A percentile compares a stretch with the other conserved stretches of the same genome.
phyloP scores from a whole-genome alignment of 1,284 basidiomycete genomes.

The Meripilus lineatus region DNA sequence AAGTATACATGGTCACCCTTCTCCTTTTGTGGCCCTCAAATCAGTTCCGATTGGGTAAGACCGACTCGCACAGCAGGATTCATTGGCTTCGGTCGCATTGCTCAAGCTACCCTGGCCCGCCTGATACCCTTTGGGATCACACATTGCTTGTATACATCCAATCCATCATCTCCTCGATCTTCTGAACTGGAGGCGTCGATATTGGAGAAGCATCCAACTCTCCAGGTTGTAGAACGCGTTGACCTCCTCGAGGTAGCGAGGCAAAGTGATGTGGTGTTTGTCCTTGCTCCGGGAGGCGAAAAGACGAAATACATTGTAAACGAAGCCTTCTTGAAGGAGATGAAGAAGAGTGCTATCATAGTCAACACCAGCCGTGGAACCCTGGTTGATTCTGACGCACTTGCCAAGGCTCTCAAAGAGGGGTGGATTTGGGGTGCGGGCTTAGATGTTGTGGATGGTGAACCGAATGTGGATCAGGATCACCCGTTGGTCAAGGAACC shows the following conservation, averaged over 20 bases:
- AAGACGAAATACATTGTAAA: conserved; percentile 73
- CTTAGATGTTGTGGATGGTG: conserved; percentile 91
- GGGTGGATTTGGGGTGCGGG: conserved; percentile 89
- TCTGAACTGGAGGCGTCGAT: conserved; percentile 44
- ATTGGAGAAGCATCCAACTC: conserved; percentile 40
- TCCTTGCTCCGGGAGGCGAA: conserved; percentile 77
- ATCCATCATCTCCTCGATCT: conserved; percentile 42
- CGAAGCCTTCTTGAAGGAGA: conserved; percentile 66
- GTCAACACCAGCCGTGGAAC: conserved; percentile 81
- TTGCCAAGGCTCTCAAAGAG: conserved; percentile 74
- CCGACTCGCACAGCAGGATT: conserved; percentile 76
- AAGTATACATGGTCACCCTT: conserved; percentile 78
- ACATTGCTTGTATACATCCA: conserved; percentile 61
- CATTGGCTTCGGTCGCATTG: conserved; percentile 91
- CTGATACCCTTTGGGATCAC: conserved; percentile 77
- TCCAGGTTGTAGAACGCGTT: conserved; percentile 56
- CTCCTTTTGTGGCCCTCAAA: conserved; percentile 72
- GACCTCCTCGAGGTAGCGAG: conserved; percentile 63
- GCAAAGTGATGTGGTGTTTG: conserved; percentile 77
- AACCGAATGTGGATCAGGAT: conserved; percentile 71
- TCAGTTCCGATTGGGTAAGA: conserved; percentile 50
- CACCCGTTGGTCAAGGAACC: conserved; percentile 80
- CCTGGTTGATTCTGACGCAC: conserved; percentile 84
- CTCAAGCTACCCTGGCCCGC: conserved; percentile 73
- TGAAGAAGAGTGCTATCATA: conserved; percentile 81